These are phyloP conservation scores for Saturnispora quitensis DNA, from an alignment of 805 yeast genomes.

Conservation along the genomic window DNA sequence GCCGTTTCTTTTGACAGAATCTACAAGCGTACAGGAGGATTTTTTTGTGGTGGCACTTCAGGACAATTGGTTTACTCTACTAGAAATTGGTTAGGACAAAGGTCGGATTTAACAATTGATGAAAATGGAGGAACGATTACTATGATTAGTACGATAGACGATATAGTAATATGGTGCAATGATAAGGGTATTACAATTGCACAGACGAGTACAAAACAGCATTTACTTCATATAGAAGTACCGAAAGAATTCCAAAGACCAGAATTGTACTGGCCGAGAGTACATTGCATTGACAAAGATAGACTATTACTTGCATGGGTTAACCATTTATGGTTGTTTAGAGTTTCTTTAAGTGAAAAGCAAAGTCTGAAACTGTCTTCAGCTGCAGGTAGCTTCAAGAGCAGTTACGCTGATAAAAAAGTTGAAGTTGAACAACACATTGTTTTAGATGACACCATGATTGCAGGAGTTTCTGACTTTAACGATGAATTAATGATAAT, in stretches of 20 bases:
- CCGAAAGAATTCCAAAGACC: constrained; percentile 54
- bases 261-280: constrained; percentile 78
- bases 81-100: constrained; percentile 79
- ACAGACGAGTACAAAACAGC: constrained; percentile 42
- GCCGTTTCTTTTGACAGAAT: constrained; percentile 73
- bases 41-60: constrained; percentile 83
- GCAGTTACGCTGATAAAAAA: constrained; percentile 30
- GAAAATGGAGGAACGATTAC: constrained; percentile 63
- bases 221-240: constrained; percentile 43
- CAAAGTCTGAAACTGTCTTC: constrained; percentile 32
- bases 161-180: constrained; percentile 72
- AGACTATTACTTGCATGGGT: constrained; percentile 78
- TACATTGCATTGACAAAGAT: constrained; percentile 55
- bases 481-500: constrained; percentile 57
- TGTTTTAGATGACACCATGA: constrained; percentile 39
- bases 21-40: constrained; percentile 52
- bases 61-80: constrained; percentile 72
- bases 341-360: constrained; percentile 10
- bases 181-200: constrained; percentile 69
- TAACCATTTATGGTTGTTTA: constrained; percentile 58
- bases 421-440: constrained; percentile 40
- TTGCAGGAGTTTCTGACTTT: constrained; percentile 74
- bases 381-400: constrained; percentile 44
- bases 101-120: constrained; percentile 59
- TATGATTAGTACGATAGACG: constrained; percentile 52